Evolutionary conservation across 164 flowering plant genomes (phyloP).

Genomic region (Macadamia tetraphylla): DNA sequence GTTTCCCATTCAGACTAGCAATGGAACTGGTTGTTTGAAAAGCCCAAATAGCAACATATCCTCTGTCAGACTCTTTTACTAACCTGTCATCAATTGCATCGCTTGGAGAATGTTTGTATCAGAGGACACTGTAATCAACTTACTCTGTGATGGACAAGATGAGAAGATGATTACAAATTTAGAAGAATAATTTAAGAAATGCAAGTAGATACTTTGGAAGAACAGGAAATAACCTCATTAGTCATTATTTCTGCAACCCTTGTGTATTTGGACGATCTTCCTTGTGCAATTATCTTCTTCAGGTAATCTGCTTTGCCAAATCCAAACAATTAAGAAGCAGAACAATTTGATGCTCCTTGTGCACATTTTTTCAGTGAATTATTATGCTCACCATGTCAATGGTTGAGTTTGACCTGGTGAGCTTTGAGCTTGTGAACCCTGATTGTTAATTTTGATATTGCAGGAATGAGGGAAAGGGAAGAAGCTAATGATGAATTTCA

Average conservation of each 20-base stretch:
- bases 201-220: not conserved
- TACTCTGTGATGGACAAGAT: conserved; percentile 40
- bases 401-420: too few relatives aligned
- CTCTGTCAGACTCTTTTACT: not conserved
- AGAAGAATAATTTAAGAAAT: not conserved
- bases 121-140: conserved; percentile 67
- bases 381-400: not conserved
- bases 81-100: conserved; percentile 91
- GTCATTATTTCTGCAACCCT: conserved; percentile 89
- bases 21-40: not conserved
- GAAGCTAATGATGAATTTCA: too few relatives aligned
- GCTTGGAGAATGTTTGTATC: conserved; percentile 76
- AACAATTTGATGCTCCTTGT: not conserved
- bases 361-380: not conserved
- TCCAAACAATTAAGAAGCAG: not conserved
- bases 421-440: too few relatives aligned
- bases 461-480: too few relatives aligned
- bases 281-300: conserved; percentile 58
- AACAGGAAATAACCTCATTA: conserved; percentile 46
- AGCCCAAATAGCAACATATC: not conserved
- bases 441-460: too few relatives aligned
- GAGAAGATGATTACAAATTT: not conserved
- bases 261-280: conserved; percentile 55
- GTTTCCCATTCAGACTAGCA: not conserved
- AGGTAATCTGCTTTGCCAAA: conserved; percentile 50